Base-by-base conservation (phyloP, 495 filamentous ascomycete species). In the Aspergillus wentii region DNA sequence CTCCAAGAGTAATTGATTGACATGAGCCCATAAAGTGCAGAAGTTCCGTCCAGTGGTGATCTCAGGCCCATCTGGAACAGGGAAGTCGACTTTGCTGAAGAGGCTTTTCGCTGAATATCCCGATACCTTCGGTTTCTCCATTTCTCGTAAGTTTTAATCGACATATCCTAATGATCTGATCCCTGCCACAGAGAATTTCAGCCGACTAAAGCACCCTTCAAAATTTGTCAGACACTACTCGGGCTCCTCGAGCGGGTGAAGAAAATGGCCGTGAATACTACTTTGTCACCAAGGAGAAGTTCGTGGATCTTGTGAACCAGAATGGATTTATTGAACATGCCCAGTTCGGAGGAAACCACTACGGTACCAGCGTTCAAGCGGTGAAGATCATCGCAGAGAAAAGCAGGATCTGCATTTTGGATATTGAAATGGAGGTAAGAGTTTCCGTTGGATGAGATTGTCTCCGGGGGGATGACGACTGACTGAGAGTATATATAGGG, bases 341-440 rank as follows among this genome's bases (percentile, higher is more conserved):
- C 20, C 71, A 82, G 47, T 95, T 95, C 59, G 79, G 86, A n/a
- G 79, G 79, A 13, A 95, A 95, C 63, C 64, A 75, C 60, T 97
- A 95, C 62, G 91, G 91, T 15, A 97, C 90, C 5, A 83, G 77
- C 45, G 75, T 85, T 34, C 67, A 73, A 46, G 86, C 86, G 4
- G 82, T 96, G 42, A 75, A 80, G 61, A 74, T 86, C 40, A 78
- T 92, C 44, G 73, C 75, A 5, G 74, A 75, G 43, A 74, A 81
- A 40, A 51, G 56, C 23, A 52, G 59, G 21, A 68, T 74, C 19
- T 68, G 63, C 34, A 62, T 74, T 3, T 50, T 74, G 25, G 70
- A 98, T 61, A 98, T 96, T 57, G 92, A 96, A 72, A 91, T 95
- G 82, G 89, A 95, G 79, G 78, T 77, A 43, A 32, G 32, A 10